phyloP scores from a whole-genome alignment of 768 basidiomycete species.

The Vishniacozyma victoriae region DNA sequence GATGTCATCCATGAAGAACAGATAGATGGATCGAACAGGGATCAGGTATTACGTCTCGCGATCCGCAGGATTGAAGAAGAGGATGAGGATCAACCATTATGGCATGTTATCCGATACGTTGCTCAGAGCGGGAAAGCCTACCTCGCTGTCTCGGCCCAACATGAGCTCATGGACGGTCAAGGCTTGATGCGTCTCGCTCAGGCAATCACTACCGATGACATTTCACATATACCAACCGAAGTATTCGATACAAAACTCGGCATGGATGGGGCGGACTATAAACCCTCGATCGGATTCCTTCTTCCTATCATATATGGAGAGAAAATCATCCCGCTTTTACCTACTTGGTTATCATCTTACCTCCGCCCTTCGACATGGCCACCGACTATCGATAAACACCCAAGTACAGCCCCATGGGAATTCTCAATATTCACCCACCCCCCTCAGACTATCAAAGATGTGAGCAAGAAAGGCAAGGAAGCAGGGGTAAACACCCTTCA shows the following conservation, averaged over 20 bases:
- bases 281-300: constrained; percentile 5
- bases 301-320: constrained; percentile 12
- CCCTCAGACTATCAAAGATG: not conserved
- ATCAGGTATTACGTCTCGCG: not conserved
- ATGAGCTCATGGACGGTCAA: constrained; percentile 9
- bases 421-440: constrained; percentile 4
- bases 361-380: not conserved
- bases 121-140: constrained; percentile 2
- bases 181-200: constrained; percentile 3
- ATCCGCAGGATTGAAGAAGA: not conserved
- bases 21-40: constrained; percentile 1
- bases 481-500: constrained; percentile 16
- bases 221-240: constrained; percentile 12
- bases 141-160: constrained; percentile 9
- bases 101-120: constrained; percentile 7
- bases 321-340: constrained; percentile 9
- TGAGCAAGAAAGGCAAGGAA: constrained; percentile 6
- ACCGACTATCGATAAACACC: not conserved
- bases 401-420: not conserved
- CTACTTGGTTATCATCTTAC: not conserved
- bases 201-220: constrained; percentile 5
- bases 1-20: constrained; percentile 2
- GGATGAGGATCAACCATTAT: constrained; percentile 2
- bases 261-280: constrained; percentile 2
- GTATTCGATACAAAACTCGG: not conserved